Conservation (phyloP, 2,329 filamentous ascomycete genomes). For the Fusarium marasasianum region DNA sequence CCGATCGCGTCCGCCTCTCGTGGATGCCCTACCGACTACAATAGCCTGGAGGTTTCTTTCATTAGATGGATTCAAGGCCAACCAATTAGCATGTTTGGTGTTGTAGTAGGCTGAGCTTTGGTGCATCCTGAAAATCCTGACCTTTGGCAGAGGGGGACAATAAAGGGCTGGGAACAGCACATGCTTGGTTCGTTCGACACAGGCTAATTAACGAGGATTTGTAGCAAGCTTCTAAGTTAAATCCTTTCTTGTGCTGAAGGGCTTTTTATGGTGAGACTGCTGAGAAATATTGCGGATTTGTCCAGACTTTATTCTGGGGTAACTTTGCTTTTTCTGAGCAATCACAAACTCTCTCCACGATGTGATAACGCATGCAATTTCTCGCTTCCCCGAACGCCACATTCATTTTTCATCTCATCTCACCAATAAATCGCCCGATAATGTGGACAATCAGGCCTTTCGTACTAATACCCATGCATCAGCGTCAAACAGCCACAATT, state of each 20-base stretch:
- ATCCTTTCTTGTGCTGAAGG: too few species aligned
- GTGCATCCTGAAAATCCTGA: too few species aligned
- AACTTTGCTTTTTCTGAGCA: neutral
- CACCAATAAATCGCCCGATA: neutral
- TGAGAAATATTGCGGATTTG: neutral
- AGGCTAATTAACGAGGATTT: too few species aligned
- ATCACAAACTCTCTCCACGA: neutral
- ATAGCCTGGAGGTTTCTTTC: accelerated
- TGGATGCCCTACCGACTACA: too few species aligned
- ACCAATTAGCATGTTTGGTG: accelerated
- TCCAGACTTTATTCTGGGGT: neutral
- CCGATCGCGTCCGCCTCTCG: neutral
- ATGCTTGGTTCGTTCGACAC: neutral
- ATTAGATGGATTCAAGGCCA: accelerated
- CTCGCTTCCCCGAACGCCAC: neutral
- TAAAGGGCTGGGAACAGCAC: neutral
- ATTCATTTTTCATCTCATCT: neutral
- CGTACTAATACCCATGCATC: neutral
- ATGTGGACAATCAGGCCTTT: neutral
- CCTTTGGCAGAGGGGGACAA: neutral
- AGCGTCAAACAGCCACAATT: constrained; percentile 6
- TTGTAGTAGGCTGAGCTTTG: too few species aligned
- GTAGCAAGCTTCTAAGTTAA: too few species aligned
- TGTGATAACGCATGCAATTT: neutral
- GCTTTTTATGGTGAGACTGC: accelerated